Evolutionary conservation across 2,329 filamentous ascomycete species (phyloP).

Genomic region (Cladophialophora yegresii): DNA sequence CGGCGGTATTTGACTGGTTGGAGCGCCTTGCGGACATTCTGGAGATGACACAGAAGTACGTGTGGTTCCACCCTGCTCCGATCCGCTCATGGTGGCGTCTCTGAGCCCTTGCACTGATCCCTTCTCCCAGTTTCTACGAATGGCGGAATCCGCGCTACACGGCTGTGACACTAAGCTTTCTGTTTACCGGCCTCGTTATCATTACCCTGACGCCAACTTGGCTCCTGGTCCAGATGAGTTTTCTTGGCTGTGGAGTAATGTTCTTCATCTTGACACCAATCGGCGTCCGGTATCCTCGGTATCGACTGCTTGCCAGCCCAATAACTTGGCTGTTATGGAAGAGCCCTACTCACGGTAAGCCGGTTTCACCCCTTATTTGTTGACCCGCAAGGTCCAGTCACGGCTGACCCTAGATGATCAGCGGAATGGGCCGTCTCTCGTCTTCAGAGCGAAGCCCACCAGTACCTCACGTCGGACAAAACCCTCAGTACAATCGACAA

Average conservation of each 20-base stretch:
- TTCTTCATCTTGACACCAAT: conserved; percentile 27
- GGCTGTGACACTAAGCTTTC: not conserved
- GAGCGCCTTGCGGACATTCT: conserved; percentile 22
- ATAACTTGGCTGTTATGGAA: conserved; percentile 24
- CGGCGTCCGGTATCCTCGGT: conserved; percentile 16
- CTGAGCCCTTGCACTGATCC: not conserved
- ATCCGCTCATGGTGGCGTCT: not conserved
- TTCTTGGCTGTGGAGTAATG: conserved; percentile 10
- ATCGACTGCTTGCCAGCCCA: conserved; percentile 19
- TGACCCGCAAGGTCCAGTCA: not conserved
- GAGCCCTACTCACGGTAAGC: conserved; percentile 25
- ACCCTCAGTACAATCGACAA: not conserved
- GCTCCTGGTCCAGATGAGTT: conserved; percentile 23
- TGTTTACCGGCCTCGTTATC: conserved; percentile 12
- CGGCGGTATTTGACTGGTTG: conserved; percentile 1
- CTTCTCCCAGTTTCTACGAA: conserved; percentile 17
- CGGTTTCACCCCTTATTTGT: not conserved
- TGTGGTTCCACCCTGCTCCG: not conserved
- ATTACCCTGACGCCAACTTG: conserved; percentile 19
- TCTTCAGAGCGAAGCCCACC: conserved; percentile 21
- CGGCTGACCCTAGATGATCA: conserved; percentile 1
- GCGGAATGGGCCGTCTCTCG: conserved; percentile 29
- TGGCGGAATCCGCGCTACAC: conserved; percentile 25
- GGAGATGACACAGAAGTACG: conserved; percentile 23
- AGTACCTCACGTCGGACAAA: not conserved